Evolutionary conservation across 306 rosid genomes (phyloP), one percentile per base, ranked within the genome.

Genomic region (Alnus glutinosa): DNA sequence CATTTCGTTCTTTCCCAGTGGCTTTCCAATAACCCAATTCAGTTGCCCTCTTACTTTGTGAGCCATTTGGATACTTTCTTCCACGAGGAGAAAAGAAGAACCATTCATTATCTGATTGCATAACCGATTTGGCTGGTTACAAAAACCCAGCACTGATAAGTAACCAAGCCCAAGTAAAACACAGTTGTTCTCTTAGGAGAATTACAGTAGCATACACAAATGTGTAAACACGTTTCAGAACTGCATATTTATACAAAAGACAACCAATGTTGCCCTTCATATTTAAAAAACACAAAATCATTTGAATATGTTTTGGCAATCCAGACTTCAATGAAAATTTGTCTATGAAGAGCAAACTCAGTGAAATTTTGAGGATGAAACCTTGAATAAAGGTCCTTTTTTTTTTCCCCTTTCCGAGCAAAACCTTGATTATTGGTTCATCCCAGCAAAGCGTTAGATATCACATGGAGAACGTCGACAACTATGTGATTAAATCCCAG

Each of bases 11-110:
- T 80, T 95, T 95, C 0, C 98, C 98, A 0, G 98, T 95, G 62
- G 98, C 98, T 82, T 95, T 95, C 98, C 98, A 95, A 64, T 94
- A 94, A 9, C 98, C 98, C 74, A 75, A 64, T 49, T 92, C 97
- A 3, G 98, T 95, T 13, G 98, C 99, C 73, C 99, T 90, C 78
- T 75, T 90, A 79, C 97, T 95, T 47, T 95, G 97, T 18, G 93
- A 87, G 49, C 99, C 99, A 54, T 95, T 91, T 54, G 99, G 99
- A 77, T 95, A 95, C 89, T 91, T 95, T 77, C 96, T 93, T 78
- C 98, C 98, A 5, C 99, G 92, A 1, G 94, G 89, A 32, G 97
- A 92, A 86, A 95, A 95, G 94, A 93, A 95, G 86, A 95, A 95
- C 99, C 98, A 95, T 86, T 95, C 99, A 5, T 78, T 90, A 2